A percentile compares a stretch with the other conserved stretches of the same genome.
Conservation (phyloP, 441 rosid species). For the Aleurites moluccanus region DNA sequence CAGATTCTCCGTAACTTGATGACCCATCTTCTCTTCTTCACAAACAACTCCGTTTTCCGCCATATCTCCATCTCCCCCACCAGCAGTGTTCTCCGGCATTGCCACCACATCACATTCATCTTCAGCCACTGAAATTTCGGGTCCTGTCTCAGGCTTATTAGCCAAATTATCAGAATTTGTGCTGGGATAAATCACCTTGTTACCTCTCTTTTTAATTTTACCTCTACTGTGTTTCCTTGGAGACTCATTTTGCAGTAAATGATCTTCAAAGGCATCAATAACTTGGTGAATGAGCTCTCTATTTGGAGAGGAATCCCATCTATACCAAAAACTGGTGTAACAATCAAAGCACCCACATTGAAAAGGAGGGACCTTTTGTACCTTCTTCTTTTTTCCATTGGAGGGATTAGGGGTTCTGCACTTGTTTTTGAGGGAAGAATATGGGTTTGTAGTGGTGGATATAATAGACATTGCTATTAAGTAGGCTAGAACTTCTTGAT, state of each 20-base stretch:
- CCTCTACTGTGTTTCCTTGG: constrained; percentile 23
- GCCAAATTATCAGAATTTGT: background rate
- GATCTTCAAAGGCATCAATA: constrained; percentile 71
- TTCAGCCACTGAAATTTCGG: background rate
- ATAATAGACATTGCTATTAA: constrained; percentile 55
- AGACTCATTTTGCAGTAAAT: constrained; percentile 34
- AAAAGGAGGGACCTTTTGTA: constrained; percentile 42
- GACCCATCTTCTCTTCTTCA: constrained; percentile 19
- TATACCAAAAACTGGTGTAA: constrained; percentile 63
- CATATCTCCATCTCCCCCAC: constrained; percentile 12
- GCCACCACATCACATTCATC: background rate
- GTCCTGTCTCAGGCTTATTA: too few relatives aligned
- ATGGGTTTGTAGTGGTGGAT: constrained; percentile 12
- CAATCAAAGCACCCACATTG: constrained; percentile 75
- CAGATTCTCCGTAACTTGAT: background rate
- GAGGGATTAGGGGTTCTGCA: background rate
- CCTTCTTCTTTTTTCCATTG: background rate
- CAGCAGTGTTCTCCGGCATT: background rate
- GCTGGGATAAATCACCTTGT: background rate
- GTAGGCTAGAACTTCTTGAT: constrained; percentile 69
- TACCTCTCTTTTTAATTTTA: constrained; percentile 27
- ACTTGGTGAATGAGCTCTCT: constrained; percentile 61
- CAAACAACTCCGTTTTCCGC: constrained; percentile 22
- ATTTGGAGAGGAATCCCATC: constrained; percentile 76
- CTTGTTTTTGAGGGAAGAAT: constrained; percentile 26